Evolutionary conservation across 805 yeast genomes (phyloP), one percentile per base, ranked within the genome.

Genomic region (Pichia rugopelliculosa): DNA sequence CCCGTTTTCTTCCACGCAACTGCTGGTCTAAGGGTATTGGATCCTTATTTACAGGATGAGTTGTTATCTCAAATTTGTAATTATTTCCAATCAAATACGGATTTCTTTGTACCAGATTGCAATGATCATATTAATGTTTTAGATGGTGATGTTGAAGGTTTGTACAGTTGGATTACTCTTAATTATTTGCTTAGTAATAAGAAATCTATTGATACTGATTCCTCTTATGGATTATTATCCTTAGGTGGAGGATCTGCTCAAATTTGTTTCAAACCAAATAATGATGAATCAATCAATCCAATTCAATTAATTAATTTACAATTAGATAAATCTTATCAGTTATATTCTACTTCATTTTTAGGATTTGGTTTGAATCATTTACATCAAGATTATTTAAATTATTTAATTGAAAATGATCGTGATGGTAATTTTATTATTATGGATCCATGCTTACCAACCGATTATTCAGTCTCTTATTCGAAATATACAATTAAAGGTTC

Each of bases 1-100:
- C 90, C 90, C 0, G 69, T 83, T 0, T 82, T 80, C 53, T 59
- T 83, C 7, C 87, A 82, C 60, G 80, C 86, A 0, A 82, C 88
- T 0, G 88, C 84, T 0, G 87, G 87, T 0, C 74, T 82, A 79
- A 62, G 87, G 39, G 59, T 77, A 13, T 62, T 82, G 38, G 72
- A 71, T 20, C 84, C 82, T 1, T 65, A 69, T 12, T 75, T 76
- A 33, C 66, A 60, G 43, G 65, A 65, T 39, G 61, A 62, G 17
- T 70, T 81, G 18, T 57, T 81, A 48, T 67, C 64, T 15, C 64
- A 66, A 36, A 68, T 77, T 3, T 83, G 89, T 56, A 47, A 57
- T 9, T 80, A 79, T 52, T 60, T 82, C 37, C 64, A 64, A 42
- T 46, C 54, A 12, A 66, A 77, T 34, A 73, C 79, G 1, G 69